Percentiles rank a stretch among this genome's conserved stretches.
These are phyloP conservation scores for Termitomyces titanicus DNA, from an alignment of 768 basidiomycete species.

Conservation along the genomic window DNA sequence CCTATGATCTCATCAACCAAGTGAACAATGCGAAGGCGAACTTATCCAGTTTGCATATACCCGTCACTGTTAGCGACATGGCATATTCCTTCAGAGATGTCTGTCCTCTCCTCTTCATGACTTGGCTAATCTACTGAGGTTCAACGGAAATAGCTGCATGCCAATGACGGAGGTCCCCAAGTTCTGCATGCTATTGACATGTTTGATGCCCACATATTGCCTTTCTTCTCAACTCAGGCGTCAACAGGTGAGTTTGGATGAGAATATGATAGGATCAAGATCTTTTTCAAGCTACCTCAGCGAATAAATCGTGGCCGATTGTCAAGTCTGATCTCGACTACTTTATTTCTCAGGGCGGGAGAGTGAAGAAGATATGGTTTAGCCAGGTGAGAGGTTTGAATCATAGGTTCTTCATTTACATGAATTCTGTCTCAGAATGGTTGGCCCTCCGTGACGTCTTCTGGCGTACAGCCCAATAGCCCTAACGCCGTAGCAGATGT, in stretches of 20 bases:
- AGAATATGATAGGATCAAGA: neutral
- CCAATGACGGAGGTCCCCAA: slow-evolving; percentile 44
- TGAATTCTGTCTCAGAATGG: slow-evolving; percentile 49
- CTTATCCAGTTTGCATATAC: slow-evolving; percentile 51
- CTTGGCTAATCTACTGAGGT: neutral
- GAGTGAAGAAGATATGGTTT: slow-evolving; percentile 73
- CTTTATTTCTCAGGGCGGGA: slow-evolving; percentile 55
- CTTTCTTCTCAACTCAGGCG: slow-evolving; percentile 58
- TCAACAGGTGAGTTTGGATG: slow-evolving; percentile 42
- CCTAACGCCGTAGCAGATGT: slow-evolving; percentile 56
- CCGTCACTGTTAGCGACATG: slow-evolving; percentile 67
- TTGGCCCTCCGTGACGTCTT: slow-evolving; percentile 67
- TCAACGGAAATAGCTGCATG: slow-evolving; percentile 26
- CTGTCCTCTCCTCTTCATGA: neutral
- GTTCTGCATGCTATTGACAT: slow-evolving; percentile 59
- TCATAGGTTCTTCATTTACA: neutral
- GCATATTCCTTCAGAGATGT: slow-evolving; percentile 55
- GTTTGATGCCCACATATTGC: slow-evolving; percentile 68
- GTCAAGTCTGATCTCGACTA: slow-evolving; percentile 58
- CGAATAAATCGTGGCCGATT: slow-evolving; percentile 58
- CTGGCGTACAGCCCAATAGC: slow-evolving; percentile 64
- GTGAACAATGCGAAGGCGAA: slow-evolving; percentile 46
- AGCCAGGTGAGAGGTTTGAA: slow-evolving; percentile 46
- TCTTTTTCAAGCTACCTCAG: slow-evolving; percentile 25
- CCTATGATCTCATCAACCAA: slow-evolving; percentile 46